Conservation (phyloP, 495 filamentous ascomycete species). For the Penicillium riverlandense region DNA sequence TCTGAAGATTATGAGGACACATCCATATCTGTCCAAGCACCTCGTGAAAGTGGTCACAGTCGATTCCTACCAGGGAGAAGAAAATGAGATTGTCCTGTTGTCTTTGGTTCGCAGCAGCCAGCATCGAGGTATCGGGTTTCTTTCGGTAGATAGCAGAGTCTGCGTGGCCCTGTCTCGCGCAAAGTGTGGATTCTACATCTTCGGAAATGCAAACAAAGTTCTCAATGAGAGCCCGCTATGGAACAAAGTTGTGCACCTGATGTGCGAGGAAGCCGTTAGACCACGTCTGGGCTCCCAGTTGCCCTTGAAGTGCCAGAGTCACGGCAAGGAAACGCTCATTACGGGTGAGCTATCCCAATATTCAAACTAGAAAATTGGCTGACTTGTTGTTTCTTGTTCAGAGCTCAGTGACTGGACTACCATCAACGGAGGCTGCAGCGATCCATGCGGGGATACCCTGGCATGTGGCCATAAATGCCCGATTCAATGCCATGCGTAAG, state of each 20-base stretch:
- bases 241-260: slow-evolving; percentile 26
- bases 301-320: slow-evolving; percentile 34
- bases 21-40: slow-evolving; percentile 38
- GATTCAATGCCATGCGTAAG: not conserved
- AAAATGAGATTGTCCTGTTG: slow-evolving; percentile 80
- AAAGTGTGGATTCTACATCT: slow-evolving; percentile 77
- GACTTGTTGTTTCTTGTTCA: not conserved
- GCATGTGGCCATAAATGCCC: not conserved
- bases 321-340: slow-evolving; percentile 23
- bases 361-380: not conserved
- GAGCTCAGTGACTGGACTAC: not conserved
- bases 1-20: slow-evolving; percentile 40
- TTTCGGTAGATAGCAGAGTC: slow-evolving; percentile 67
- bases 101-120: slow-evolving; percentile 74
- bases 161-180: slow-evolving; percentile 88
- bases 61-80: slow-evolving; percentile 91
- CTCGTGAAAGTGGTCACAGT: slow-evolving; percentile 72
- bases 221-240: slow-evolving; percentile 23
- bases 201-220: slow-evolving; percentile 65
- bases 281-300: slow-evolving; percentile 26
- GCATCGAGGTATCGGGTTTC: slow-evolving; percentile 55
- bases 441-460: not conserved
- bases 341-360: slow-evolving; percentile 10
- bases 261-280: slow-evolving; percentile 11
- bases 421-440: not conserved